Evolutionary conservation across 129 eudicot genomes (phyloP).

Genomic region (Centaurea solstitialis): DNA sequence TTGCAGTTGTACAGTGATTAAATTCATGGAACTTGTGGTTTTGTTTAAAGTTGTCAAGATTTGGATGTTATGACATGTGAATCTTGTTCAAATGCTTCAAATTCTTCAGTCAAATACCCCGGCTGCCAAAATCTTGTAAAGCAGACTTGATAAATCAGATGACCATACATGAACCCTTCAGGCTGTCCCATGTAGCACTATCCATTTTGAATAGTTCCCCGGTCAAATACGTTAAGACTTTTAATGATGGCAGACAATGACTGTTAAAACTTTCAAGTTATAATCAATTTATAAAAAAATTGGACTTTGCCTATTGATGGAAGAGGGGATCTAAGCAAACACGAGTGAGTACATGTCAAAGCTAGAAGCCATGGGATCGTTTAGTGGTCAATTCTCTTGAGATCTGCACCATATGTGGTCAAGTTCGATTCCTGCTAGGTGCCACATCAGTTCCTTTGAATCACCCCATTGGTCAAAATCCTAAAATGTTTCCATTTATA

Average conservation of each 20-base stretch:
- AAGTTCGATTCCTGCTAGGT: too few relatives aligned
- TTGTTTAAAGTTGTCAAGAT: not conserved
- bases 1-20: not conserved
- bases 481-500: too few relatives aligned
- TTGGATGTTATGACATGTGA: slow-evolving; percentile 27
- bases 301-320: too few relatives aligned
- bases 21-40: not conserved
- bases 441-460: too few relatives aligned
- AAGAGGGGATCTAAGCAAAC: too few relatives aligned
- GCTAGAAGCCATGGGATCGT: too few relatives aligned
- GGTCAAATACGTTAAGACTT: not conserved
- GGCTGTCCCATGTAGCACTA: not conserved
- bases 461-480: too few relatives aligned
- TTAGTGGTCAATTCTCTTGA: too few relatives aligned
- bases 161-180: slow-evolving; percentile 1
- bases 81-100: not conserved
- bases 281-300: too few relatives aligned
- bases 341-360: too few relatives aligned
- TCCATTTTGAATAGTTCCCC: not conserved
- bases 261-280: not conserved
- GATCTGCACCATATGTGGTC: too few relatives aligned
- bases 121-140: slow-evolving; percentile 5
- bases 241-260: not conserved
- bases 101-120: not conserved
- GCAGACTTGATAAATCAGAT: not conserved